phyloP scores from a whole-genome alignment of 2,329 filamentous ascomycete species.

The Venturia carpophila region DNA sequence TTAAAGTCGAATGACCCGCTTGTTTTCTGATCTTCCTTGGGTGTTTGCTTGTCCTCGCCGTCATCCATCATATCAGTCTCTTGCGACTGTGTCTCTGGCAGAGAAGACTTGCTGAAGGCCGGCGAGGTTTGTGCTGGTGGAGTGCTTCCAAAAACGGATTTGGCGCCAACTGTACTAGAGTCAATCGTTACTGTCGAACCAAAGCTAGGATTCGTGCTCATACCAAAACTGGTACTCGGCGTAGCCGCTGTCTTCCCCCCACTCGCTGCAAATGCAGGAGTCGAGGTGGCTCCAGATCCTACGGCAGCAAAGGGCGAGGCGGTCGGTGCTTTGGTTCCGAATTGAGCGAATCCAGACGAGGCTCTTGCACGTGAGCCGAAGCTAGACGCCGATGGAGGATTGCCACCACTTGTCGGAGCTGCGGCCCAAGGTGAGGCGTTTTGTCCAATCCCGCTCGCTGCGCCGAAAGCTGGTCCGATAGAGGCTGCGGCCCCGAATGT shows the following conservation, averaged over 20 bases:
- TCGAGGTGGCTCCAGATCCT: slow-evolving; percentile 23
- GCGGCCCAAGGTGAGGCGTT: slow-evolving; percentile 16
- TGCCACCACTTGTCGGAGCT: slow-evolving; percentile 6
- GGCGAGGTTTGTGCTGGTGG: slow-evolving; percentile 19
- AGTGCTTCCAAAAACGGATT: slow-evolving; percentile 26
- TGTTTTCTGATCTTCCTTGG: slow-evolving; percentile 25
- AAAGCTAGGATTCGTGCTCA: slow-evolving; percentile 27
- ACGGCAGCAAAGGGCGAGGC: slow-evolving; percentile 18
- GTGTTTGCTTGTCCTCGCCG: slow-evolving; percentile 28
- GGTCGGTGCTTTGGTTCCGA: slow-evolving; percentile 21
- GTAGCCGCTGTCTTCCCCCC: slow-evolving; percentile 19
- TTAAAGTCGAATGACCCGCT: slow-evolving; percentile 49
- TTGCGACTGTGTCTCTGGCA: slow-evolving; percentile 23
- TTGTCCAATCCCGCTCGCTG: slow-evolving; percentile 13
- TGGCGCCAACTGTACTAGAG: slow-evolving; percentile 26
- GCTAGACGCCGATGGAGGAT: slow-evolving; percentile 24
- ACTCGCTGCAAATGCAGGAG: slow-evolving; percentile 27
- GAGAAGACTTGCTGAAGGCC: slow-evolving; percentile 25
- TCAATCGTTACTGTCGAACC: slow-evolving; percentile 31
- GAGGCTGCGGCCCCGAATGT: slow-evolving; percentile 22
- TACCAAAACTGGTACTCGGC: slow-evolving; percentile 22
- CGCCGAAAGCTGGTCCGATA: slow-evolving; percentile 27
- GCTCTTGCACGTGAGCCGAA: slow-evolving; percentile 27
- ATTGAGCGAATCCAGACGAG: slow-evolving; percentile 29
- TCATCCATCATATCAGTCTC: slow-evolving; percentile 27